A percentile compares a stretch with the other conserved stretches of the same genome.
Conservation (phyloP, 306 rosid genomes). For the Lotus japonicus region DNA sequence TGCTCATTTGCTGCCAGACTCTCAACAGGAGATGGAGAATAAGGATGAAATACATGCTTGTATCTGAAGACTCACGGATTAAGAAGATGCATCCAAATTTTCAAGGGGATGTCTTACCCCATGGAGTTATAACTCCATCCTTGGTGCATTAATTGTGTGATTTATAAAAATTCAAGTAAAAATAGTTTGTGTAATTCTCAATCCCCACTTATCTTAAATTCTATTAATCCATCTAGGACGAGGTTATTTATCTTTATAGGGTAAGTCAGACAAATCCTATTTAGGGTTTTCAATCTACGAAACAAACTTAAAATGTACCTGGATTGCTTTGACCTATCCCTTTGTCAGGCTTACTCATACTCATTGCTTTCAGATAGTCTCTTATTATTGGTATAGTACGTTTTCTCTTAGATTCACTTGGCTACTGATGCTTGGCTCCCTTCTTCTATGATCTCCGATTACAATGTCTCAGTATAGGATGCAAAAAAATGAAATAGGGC, state of each 20-base stretch:
- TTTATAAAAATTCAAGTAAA: no score
- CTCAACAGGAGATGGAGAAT: background rate
- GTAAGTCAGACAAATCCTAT: no score
- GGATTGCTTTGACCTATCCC: background rate
- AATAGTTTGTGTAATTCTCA: no score
- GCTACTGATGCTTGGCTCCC: background rate
- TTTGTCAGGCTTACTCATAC: background rate
- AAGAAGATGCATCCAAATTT: background rate
- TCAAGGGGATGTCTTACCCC: no score
- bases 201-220: no score
- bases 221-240: no score
- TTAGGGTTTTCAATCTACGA: background rate
- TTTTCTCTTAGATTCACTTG: conserved; percentile 1
- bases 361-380: background rate
- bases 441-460: background rate
- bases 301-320: background rate
- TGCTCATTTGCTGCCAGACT: background rate
- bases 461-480: background rate
- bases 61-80: background rate
- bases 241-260: no score
- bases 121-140: no score
- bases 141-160: no score
- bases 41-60: background rate
- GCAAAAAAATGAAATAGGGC: background rate
- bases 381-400: background rate